phyloP scores from a whole-genome alignment of 176 grass and related monocot genomes.

The Aechmea fasciata region DNA sequence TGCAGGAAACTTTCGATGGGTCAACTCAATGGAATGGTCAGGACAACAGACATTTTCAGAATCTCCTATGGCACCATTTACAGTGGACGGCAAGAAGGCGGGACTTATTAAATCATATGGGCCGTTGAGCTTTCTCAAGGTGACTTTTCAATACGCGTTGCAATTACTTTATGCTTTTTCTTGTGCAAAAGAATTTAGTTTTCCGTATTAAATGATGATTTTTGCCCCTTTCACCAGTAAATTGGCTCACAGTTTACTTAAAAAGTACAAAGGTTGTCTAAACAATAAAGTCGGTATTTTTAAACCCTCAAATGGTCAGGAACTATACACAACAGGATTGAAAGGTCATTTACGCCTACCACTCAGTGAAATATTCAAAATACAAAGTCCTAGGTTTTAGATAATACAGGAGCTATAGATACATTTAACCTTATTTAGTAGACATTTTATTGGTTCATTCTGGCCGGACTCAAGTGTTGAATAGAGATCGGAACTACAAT shows the following conservation, averaged over 20 bases:
- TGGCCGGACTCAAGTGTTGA: not conserved
- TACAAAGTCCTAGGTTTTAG: too few species aligned
- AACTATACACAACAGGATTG: too few species aligned
- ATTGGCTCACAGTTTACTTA: too few species aligned
- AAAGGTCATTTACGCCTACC: too few species aligned
- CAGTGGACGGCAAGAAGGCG: conserved; percentile 24
- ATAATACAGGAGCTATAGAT: too few species aligned
- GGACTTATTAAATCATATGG: conserved; percentile 37
- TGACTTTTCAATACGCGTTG: conserved; percentile 6
- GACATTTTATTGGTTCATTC: not conserved
- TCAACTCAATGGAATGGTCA: conserved; percentile 47
- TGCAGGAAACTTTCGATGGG: conserved; percentile 48
- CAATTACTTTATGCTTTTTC: not conserved
- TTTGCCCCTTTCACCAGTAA: too few species aligned
- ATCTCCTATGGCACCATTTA: conserved; percentile 28
- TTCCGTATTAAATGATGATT: not conserved
- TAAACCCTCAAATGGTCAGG: too few species aligned
- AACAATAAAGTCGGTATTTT: too few species aligned
- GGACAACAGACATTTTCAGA: conserved; percentile 27
- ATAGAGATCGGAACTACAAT: not conserved
- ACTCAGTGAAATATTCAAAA: too few species aligned
- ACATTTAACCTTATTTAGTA: too few species aligned
- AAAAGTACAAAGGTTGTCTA: too few species aligned
- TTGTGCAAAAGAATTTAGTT: not conserved
- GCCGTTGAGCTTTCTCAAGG: conserved; percentile 44